Base-by-base conservation (phyloP, 2,329 filamentous ascomycete species). In the Talaromyces sp. region DNA sequence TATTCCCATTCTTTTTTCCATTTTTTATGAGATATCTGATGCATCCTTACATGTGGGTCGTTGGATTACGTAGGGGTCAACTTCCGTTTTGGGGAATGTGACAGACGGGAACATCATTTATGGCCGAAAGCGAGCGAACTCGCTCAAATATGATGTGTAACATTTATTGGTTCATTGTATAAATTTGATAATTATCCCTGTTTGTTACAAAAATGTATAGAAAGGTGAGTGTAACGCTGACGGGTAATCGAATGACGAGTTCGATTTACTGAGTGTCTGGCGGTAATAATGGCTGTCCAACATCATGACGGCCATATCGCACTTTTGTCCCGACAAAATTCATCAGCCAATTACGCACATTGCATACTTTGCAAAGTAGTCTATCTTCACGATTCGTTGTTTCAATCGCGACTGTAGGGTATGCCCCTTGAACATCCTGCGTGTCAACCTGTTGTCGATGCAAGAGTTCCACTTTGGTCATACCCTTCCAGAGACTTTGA, bases 311-410 rank as follows among this genome's bases (percentile, higher is more conserved):
- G 45, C 56, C 69, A 73, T 71, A 73, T 69, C 71, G 71, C 74
- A 65, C 73, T 67, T 67, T 68, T 31, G 71, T 69, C 14, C 81
- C 83, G 62, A 96, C 87, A 76, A 94, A 95, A 43, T 82, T 81
- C 65, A 88, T 76, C 9, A 92, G 86, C 93, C 93, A 97, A 68
- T 90, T 86, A 70, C 85, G 86, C 41, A 96, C 91, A 57, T 82
- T 82, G 68, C 80, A 83, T 27, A 90, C 84, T 76, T 91, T 93
- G 33, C 82, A 79, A 8, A 87, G 71, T 71, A 91, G 85, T 19
- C 82, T 82, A 74, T 79, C 70, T 69, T 72, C 68, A 11, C 70
- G 65, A 45, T 69, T 73, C 7, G 70, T 74, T 24, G 74, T 75
- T 2, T 68, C 69, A 31, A 90, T 74, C 58, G 85, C 82, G 24